Base-by-base conservation (phyloP, 768 basidiomycete genomes). In the Boletus rubropictus region DNA sequence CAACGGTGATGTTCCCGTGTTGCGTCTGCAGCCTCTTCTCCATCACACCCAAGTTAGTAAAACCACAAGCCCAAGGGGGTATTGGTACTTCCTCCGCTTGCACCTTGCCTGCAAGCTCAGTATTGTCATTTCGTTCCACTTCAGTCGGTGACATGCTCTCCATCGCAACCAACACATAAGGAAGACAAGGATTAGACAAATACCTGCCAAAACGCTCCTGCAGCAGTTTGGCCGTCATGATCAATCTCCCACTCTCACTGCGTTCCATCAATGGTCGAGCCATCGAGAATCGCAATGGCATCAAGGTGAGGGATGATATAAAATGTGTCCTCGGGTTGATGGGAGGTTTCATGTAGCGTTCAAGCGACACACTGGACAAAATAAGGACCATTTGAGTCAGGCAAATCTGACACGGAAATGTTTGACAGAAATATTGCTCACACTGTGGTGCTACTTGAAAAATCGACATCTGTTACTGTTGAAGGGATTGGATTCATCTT, bases 271-370 rank as follows among this genome's bases (percentile, higher is more conserved):
- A 42, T 9, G 46, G 28, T 3, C 2, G 37, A 5, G 43, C 11
- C 52, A 60, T 54, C 27, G 58, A 56, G 22, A 59, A 49, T 11
- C 58, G 49, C 28, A 42, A 17, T 0, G 58, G 58, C 3, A 59
- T 14, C 14, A 54, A 0, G 7, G 35, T 35, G 12, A 51, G 50
- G 1, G 58, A 50, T 3, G 58, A 49, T 37, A 59, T 45, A 20
- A 59, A 34, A 22, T 60, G 55, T 3, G 49, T 60, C 41, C 5
- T 49, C 7, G 57, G 57, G 14, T 59, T 9, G 28, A 58, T 34
- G 5, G 50, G 57, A 12, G 48, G 53, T 27, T n/a, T n/a, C n/a
- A n/a, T n/a, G n/a, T n/a, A n/a, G n/a, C n/a, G n/a, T n/a, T n/a
- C n/a, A n/a, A n/a, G 52, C 17, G 52, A 42, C 18, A 44, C 52